These are phyloP conservation scores for Cyathus striatus DNA, from an alignment of 768 basidiomycete species.

Conservation along the genomic window DNA sequence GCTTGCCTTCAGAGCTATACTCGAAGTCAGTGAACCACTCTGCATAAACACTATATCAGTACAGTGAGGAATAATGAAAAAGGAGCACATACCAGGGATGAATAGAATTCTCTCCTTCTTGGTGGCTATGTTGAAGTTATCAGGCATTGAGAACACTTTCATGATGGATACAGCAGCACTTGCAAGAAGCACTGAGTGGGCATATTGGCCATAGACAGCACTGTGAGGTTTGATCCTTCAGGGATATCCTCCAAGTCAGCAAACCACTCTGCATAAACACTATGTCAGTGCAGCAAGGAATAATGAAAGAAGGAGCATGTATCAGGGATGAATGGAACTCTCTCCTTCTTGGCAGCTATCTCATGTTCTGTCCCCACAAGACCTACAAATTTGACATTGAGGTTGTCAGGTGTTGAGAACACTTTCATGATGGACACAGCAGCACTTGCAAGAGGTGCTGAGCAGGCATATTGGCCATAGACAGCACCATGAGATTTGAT, in stretches of 20 bases:
- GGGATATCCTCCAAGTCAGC: slow-evolving; percentile 58
- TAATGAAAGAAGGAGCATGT: too few relatives aligned
- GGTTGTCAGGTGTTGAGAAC: slow-evolving; percentile 28
- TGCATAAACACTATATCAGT: slow-evolving; percentile 10
- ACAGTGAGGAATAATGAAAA: background rate
- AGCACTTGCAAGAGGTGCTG: slow-evolving; percentile 49
- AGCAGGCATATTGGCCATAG: slow-evolving; percentile 55
- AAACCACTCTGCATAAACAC: too few relatives aligned
- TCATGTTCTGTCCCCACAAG: too few relatives aligned
- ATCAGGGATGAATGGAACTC: too few relatives aligned
- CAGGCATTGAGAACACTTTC: too few relatives aligned
- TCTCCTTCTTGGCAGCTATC: too few relatives aligned
- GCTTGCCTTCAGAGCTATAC: slow-evolving; percentile 49
- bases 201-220: too few relatives aligned
- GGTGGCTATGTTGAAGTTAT: too few relatives aligned
- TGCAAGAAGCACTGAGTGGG: too few relatives aligned
- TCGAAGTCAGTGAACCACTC: slow-evolving; percentile 69
- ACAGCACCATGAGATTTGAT: slow-evolving; percentile 60
- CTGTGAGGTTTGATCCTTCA: too few relatives aligned
- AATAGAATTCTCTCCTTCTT: slow-evolving; percentile 51
- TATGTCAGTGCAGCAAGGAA: too few relatives aligned
- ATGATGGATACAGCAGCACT: too few relatives aligned
- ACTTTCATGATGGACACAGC: slow-evolving; percentile 48
- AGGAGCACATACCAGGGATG: slow-evolving; percentile 43
- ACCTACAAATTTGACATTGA: slow-evolving; percentile 43